Evolutionary conservation across 2,329 filamentous ascomycete species (phyloP).

Genomic region (Penicillium expansum): DNA sequence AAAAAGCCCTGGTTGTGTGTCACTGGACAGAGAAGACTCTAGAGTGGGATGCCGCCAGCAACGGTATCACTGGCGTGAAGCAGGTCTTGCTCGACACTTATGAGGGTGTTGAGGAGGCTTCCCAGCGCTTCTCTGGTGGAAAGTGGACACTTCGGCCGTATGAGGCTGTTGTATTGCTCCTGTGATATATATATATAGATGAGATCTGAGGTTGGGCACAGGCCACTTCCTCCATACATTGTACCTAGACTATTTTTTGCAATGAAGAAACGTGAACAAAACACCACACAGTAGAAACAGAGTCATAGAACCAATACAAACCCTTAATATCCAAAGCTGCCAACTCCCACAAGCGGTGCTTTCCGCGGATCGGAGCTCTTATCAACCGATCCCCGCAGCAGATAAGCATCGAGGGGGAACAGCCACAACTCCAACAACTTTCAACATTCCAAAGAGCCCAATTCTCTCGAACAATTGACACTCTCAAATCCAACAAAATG

Average conservation of each 20-base stretch:
- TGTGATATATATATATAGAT: conserved; percentile 13
- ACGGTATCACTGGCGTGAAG: conserved; percentile 27
- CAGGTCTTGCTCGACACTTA: conserved; percentile 36
- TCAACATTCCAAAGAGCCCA: not conserved
- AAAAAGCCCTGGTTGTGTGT: conserved; percentile 37
- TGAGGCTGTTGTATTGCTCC: conserved; percentile 32
- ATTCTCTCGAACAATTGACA: not conserved
- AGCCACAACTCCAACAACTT: not conserved
- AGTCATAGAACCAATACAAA: not conserved
- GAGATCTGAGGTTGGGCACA: not conserved
- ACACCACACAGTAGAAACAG: not conserved
- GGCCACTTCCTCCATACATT: not conserved
- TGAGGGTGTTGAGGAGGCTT: conserved; percentile 19
- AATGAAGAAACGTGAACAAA: not conserved
- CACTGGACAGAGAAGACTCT: conserved; percentile 36
- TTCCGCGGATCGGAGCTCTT: too few species aligned
- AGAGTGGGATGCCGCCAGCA: conserved; percentile 32
- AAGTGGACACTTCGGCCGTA: conserved; percentile 36
- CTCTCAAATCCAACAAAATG: conserved; percentile 8
- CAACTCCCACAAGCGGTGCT: too few species aligned
- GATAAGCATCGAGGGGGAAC: conserved; percentile 16
- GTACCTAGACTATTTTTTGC: not conserved
- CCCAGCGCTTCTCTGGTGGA: conserved; percentile 22
- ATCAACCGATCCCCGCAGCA: conserved; percentile 25
- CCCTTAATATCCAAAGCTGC: not conserved